Evolutionary conservation across 2,329 filamentous ascomycete species (phyloP).

Genomic region (Microdochium trichocladiopsis): DNA sequence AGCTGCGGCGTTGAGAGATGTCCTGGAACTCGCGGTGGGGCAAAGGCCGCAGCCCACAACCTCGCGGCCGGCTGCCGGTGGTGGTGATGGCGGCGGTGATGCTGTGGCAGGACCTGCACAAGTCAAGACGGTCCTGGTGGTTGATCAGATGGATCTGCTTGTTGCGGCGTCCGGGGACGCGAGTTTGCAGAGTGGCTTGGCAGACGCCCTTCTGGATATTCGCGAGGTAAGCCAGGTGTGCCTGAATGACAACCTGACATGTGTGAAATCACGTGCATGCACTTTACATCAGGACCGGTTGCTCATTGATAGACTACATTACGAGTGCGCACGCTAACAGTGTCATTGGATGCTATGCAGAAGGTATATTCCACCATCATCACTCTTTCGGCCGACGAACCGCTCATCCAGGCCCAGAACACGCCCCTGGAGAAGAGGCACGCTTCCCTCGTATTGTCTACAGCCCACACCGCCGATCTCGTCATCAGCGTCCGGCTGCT

Average conservation of each 20-base stretch:
- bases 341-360: conserved; percentile 26
- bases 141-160: conserved; percentile 61
- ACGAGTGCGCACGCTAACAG: neutral
- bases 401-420: conserved; percentile 54
- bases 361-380: conserved; percentile 59
- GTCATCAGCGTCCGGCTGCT: conserved; percentile 68
- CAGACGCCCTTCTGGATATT: conserved; percentile 49
- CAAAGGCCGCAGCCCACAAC: conserved; percentile 16
- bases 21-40: conserved; percentile 30
- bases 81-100: neutral
- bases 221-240: conserved; percentile 48
- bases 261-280: no score
- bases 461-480: conserved; percentile 69
- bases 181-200: neutral
- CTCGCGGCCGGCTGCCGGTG: neutral
- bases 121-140: conserved; percentile 46
- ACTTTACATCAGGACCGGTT: no score
- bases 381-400: conserved; percentile 64
- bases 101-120: neutral
- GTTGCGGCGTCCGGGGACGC: conserved; percentile 49
- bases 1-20: conserved; percentile 27
- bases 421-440: conserved; percentile 66
- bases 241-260: no score
- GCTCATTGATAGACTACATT: no score
- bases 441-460: conserved; percentile 60